Conservation (phyloP, 192 early-diverging fungal genomes). For the Chytriomyces hyalinus region DNA sequence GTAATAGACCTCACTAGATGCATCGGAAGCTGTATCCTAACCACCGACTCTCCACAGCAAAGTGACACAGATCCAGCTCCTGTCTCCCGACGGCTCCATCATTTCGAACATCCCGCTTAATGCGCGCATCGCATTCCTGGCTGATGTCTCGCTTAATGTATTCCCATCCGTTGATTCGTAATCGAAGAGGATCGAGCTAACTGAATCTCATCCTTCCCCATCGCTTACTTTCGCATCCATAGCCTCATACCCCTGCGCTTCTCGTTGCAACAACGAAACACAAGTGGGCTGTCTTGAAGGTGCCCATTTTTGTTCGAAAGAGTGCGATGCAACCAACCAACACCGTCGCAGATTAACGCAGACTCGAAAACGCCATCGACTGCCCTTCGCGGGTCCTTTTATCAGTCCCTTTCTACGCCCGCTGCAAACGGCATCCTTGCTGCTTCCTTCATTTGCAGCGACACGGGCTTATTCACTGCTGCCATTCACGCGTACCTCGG, state of each 20-base stretch:
- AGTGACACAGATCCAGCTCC: too few species aligned
- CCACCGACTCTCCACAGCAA: too few species aligned
- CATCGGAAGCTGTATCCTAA: too few species aligned
- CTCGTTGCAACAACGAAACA: background rate
- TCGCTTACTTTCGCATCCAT: background rate
- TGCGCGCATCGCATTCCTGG: constrained; percentile 3
- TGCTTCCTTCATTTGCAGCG: background rate
- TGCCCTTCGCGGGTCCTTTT: background rate
- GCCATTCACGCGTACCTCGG: background rate
- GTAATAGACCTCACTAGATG: too few species aligned
- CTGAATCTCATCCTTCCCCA: background rate
- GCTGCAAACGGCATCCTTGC: background rate
- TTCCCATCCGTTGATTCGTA: background rate
- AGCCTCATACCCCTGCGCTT: background rate
- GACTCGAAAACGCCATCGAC: background rate
- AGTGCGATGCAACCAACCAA: background rate
- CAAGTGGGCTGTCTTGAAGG: background rate
- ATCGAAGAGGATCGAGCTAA: background rate
- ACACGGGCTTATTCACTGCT: background rate
- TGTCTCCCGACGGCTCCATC: too few species aligned
- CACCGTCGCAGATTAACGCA: background rate
- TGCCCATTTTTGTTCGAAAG: background rate
- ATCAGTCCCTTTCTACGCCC: background rate
- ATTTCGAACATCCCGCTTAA: background rate
- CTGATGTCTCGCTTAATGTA: background rate